Percentiles rank a stretch among this genome's conserved stretches.
phyloP scores from a whole-genome alignment of 176 grass and related monocot genomes.

The Eragrostis nindensis region DNA sequence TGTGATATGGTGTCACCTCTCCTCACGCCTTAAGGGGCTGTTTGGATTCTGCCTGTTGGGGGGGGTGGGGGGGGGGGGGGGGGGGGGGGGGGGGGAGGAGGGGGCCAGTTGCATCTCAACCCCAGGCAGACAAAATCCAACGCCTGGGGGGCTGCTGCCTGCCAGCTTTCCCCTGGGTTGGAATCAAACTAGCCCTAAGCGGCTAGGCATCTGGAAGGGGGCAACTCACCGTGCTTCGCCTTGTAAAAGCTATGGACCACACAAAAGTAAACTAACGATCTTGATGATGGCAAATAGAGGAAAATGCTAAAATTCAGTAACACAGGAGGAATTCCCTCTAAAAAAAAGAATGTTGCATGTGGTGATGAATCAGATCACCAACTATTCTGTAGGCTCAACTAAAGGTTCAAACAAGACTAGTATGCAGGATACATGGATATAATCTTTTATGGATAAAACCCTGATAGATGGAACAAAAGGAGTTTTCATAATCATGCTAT shows the following conservation, averaged over 20 bases:
- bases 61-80: too few relatives aligned
- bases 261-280: not conserved
- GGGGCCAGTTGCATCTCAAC: too few relatives aligned
- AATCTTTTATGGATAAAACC: constrained; percentile 3
- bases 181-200: too few relatives aligned
- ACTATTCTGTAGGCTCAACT: not conserved
- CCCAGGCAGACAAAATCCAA: too few relatives aligned
- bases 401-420: not conserved
- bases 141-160: too few relatives aligned
- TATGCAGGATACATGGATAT: not conserved
- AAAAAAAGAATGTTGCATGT: not conserved
- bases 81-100: too few relatives aligned
- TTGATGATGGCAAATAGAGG: not conserved
- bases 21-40: too few relatives aligned
- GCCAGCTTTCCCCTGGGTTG: too few relatives aligned
- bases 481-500: not conserved
- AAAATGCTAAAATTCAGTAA: not conserved
- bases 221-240: too few relatives aligned
- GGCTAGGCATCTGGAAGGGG: too few relatives aligned
- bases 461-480: not conserved
- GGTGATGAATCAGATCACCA: not conserved
- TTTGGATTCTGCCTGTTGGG: too few relatives aligned
- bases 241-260: not conserved
- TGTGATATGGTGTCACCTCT: too few relatives aligned
- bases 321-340: not conserved